Evolutionary conservation across 23 red algal genomes (phyloP), one percentile per base, ranked within the genome.

Genomic region (Cyanidioschyzon merolae): DNA sequence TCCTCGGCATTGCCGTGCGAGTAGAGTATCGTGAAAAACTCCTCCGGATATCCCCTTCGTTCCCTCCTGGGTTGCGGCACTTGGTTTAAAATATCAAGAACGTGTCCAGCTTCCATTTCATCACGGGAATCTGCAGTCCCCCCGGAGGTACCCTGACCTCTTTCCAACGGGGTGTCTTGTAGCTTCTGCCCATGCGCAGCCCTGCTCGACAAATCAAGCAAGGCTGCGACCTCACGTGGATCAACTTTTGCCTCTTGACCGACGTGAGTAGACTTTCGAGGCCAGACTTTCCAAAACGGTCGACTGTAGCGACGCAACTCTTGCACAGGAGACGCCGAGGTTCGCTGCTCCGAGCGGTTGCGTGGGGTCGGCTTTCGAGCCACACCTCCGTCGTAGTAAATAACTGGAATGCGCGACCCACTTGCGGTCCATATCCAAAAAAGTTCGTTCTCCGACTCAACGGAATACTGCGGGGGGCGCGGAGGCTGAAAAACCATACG

Each of bases 1-100:
- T 95, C 90, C 41, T 95, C 90, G 1, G 77, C 85, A 77, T 88
- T 95, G 39, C 76, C 82, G 75, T 95, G 90, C 24, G 85, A 87
- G 41, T 84, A 85, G 38, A 95, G 68, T 1, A 95, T 79, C 38
- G 83, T 85, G n/a, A 71, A 32, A 27, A 32, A 35, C 63, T 71
- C n/a, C 30, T 71, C 63, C n/a, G 63, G 63, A 7, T 17, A 21
- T 7, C 45, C 45, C 45, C 21, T 7, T 54, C 45, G 7, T 21
- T 54, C 12, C 21, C 45, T 54, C 45, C 45, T 7, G 12, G 7
- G 45, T 54, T 54, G 45, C 45, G 45, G 45, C 7, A 54, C 21
- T 7, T 21, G 21, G 45, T 15, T 54, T 15, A 15, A 21, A 7
- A 21, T 54, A 54, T 54, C 45, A 54, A 7, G 7, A 54, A 21